phyloP scores from a whole-genome alignment of 2,329 filamentous ascomycete genomes.

The Alternaria novae-zelandiae region DNA sequence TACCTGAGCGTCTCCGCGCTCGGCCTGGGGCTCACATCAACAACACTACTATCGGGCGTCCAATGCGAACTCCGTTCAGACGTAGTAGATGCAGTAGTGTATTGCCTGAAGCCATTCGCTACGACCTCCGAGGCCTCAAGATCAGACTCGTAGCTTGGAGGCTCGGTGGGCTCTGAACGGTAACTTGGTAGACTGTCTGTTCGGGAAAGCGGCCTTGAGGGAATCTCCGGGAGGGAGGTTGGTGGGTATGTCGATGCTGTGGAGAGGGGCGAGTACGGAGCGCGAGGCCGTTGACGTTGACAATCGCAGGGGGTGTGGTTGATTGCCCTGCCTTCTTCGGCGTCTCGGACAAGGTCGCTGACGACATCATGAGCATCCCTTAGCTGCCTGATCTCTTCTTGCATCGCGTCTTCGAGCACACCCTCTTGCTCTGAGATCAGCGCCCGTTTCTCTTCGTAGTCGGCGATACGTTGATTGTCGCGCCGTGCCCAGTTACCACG shows the following conservation, averaged over 20 bases:
- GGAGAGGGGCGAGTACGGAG: constrained; percentile 35
- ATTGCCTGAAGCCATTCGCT: constrained; percentile 52
- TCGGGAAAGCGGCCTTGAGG: constrained; percentile 45
- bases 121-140: constrained; percentile 47
- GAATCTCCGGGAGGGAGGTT: constrained; percentile 38
- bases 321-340: constrained; percentile 44
- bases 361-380: constrained; percentile 61
- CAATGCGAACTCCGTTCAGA: constrained; percentile 36
- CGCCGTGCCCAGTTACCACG: constrained; percentile 41
- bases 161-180: constrained; percentile 48
- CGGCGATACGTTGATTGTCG: constrained; percentile 40
- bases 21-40: constrained; percentile 47
- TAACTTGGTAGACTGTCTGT: constrained; percentile 55
- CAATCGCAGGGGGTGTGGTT: constrained; percentile 21
- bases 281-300: constrained; percentile 16
- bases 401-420: constrained; percentile 53
- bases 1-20: constrained; percentile 47
- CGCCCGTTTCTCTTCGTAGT: constrained; percentile 61
- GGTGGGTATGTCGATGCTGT: constrained; percentile 40
- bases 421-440: constrained; percentile 56
- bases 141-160: constrained; percentile 53
- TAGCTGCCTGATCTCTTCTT: constrained; percentile 57
- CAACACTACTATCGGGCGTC: constrained; percentile 49
- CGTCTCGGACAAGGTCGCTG: constrained; percentile 53
- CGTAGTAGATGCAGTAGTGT: constrained; percentile 35